Percentiles rank a stretch among this genome's conserved stretches.
Evolutionary conservation across 148 eudicot species (phyloP).

Genomic region (Amaranthus palmeri): DNA sequence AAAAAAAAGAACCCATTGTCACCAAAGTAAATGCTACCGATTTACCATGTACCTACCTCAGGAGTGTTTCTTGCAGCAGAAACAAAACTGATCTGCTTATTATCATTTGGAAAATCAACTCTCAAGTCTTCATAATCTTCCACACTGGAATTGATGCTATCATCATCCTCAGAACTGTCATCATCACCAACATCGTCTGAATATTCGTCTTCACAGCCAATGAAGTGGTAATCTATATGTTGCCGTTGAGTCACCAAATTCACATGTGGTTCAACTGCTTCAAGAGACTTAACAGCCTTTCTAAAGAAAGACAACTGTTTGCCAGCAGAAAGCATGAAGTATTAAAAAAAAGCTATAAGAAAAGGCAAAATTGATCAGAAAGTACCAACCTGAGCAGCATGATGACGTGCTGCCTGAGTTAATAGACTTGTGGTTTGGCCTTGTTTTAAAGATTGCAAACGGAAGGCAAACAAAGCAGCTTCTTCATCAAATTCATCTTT

Average conservation of each 20-base stretch:
- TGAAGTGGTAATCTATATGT: conserved; percentile 82
- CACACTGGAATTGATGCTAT: conserved; percentile 30
- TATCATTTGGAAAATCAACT: conserved; percentile 46
- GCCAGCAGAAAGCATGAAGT: conserved; percentile 16
- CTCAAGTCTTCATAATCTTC: conserved; percentile 51
- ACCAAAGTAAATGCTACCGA: conserved; percentile 16
- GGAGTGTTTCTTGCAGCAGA: conserved; percentile 41
- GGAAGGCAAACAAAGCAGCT: conserved; percentile 73
- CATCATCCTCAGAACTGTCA: conserved; percentile 27
- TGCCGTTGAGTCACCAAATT: conserved; percentile 64
- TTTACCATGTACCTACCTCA: conserved; percentile 50
- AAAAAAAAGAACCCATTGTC: neutral
- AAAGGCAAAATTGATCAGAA: neutral
- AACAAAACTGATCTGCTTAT: conserved; percentile 24
- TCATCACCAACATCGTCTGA: conserved; percentile 37
- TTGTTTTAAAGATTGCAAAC: conserved; percentile 82
- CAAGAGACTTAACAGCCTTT: conserved; percentile 71
- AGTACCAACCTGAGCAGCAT: conserved; percentile 82
- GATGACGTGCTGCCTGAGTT: conserved; percentile 95
- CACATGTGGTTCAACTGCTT: conserved; percentile 83
- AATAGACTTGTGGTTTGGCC: conserved; percentile 94
- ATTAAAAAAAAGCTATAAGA: neutral
- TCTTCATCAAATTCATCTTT: conserved; percentile 79
- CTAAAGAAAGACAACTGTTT: conserved; percentile 72
- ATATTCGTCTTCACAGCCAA: conserved; percentile 66